These are phyloP conservation scores for Tagetes patula DNA, from an alignment of 129 eudicot species.

Conservation along the genomic window DNA sequence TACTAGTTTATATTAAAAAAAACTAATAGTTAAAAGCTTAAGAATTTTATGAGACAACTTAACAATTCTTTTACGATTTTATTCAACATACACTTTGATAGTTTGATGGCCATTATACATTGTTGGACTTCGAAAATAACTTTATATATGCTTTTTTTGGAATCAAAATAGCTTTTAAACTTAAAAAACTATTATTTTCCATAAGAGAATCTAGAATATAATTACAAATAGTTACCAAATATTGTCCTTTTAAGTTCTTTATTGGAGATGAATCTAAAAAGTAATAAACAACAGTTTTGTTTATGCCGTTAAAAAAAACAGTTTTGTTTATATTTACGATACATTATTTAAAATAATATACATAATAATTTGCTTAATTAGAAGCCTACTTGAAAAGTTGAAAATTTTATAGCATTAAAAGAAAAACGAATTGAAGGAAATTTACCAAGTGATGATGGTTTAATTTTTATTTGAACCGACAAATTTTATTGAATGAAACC, in stretches of 20 bases:
- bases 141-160: slow-evolving; percentile 16
- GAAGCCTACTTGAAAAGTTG: not conserved
- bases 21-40: too few relatives aligned
- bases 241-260: not conserved
- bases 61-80: too few relatives aligned
- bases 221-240: slow-evolving; percentile 15
- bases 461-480: too few relatives aligned
- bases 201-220: slow-evolving; percentile 19
- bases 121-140: slow-evolving; percentile 12
- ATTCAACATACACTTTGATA: not conserved
- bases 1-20: too few relatives aligned
- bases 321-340: too few relatives aligned
- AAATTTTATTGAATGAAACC: too few relatives aligned
- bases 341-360: too few relatives aligned
- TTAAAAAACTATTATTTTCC: slow-evolving; percentile 9
- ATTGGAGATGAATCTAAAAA: not conserved
- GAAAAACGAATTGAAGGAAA: too few relatives aligned
- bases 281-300: not conserved
- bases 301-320: too few relatives aligned
- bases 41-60: too few relatives aligned
- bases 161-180: slow-evolving; percentile 19
- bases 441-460: too few relatives aligned
- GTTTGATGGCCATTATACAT: slow-evolving; percentile 19
- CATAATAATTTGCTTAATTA: not conserved
- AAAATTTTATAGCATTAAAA: too few relatives aligned